Evolutionary conservation across 768 basidiomycete genomes (phyloP).

Genomic region (Suillus paluster): DNA sequence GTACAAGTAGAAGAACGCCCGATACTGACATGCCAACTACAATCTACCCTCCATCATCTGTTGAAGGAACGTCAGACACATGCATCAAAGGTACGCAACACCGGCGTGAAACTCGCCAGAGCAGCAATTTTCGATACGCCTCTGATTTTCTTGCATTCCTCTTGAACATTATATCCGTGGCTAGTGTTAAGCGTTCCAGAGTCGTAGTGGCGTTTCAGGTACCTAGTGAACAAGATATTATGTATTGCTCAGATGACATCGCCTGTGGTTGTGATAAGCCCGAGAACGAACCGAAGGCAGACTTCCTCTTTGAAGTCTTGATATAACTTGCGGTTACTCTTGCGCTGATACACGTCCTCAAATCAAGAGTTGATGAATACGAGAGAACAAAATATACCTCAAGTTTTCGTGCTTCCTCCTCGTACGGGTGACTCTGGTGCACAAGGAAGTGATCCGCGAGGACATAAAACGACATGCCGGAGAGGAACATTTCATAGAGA

Average conservation of each 20-base stretch:
- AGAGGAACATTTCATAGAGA: conserved; percentile 88
- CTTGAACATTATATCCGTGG: conserved; percentile 54
- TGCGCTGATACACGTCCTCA: conserved; percentile 50
- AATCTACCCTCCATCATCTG: conserved; percentile 1
- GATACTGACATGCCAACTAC: not conserved
- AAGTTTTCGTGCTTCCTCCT: conserved; percentile 70
- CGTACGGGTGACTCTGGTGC: conserved; percentile 85
- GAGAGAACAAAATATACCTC: conserved; percentile 51
- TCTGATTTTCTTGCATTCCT: conserved; percentile 70
- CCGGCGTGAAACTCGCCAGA: conserved; percentile 36
- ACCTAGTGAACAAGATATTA: conserved; percentile 42
- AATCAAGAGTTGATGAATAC: conserved; percentile 4
- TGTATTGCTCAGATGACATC: conserved; percentile 2
- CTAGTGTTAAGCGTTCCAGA: conserved; percentile 53
- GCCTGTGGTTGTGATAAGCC: not conserved
- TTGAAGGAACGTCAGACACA: not conserved
- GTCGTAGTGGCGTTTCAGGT: conserved; percentile 63
- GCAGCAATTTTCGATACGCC: conserved; percentile 46
- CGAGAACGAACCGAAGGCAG: conserved; percentile 56
- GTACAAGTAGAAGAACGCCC: not conserved
- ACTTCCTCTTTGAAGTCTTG: conserved; percentile 79
- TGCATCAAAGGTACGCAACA: not conserved
- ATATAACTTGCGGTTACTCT: conserved; percentile 77
- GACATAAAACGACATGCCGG: conserved; percentile 84
- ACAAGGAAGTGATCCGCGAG: conserved; percentile 87